Evolutionary conservation across 2,329 filamentous ascomycete species (phyloP), one percentile per base, ranked within the genome.

Genomic region (Knoxdaviesia proteae): DNA sequence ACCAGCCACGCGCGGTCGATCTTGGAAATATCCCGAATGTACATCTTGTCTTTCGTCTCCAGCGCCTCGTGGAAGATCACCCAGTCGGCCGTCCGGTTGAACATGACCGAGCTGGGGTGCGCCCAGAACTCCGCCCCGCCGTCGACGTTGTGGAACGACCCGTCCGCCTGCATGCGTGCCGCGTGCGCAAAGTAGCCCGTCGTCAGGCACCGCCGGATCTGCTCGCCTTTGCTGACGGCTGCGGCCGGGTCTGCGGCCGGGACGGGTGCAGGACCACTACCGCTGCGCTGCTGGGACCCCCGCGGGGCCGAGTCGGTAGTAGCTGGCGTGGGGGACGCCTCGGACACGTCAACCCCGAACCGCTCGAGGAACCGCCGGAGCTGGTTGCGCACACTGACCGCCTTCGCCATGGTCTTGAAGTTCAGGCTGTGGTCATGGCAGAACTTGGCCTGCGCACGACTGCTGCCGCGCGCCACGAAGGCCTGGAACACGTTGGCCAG

Each of bases 81-180:
- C 86, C 88, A 96, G 49, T 94, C 86, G 7, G 84, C 84, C 63
- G 92, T 94, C 44, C 87, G 77, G 58, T 94, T 93, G 65, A 96
- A 96, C 76, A 96, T 84, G 50, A 96, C 62, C 36, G 82, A 92
- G 54, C 76, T 93, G 1, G 90, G 90, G 59, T 98, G 90, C 29
- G 86, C 84, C 62, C 93, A 73, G 42, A 96, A 64, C 5, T 76
- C 71, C 41, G 79, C 80, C 36, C 75, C 76, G 32, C 84, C 84
- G 47, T 78, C 77, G n/a, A 94, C 77, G 41, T 84, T 88, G 50
- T 73, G 75, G 57, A 94, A 94, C 5, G 75, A 87, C 9, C 90
- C 90, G 62, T 96, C 88, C 0, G 83, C 71, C 58, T 92, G 84
- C 87, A 96, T 94, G 54, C 78, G 77, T 38, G 90, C 90, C 4